These are phyloP conservation scores for Puccinia sorghi DNA, from an alignment of 1,284 basidiomycete species.

Conservation along the genomic window DNA sequence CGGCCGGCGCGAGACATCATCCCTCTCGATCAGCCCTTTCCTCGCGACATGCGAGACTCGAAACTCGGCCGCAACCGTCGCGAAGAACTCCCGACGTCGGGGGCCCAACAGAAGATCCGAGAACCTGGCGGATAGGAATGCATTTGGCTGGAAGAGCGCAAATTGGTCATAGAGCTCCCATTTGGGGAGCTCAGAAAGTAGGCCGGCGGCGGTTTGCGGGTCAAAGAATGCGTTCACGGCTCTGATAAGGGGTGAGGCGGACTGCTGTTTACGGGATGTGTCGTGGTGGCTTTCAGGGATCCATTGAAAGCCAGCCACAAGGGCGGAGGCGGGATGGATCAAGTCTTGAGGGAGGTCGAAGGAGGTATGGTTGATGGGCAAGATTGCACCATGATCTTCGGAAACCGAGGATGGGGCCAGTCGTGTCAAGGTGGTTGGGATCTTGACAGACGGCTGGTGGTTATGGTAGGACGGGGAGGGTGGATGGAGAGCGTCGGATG, in stretches of 20 bases:
- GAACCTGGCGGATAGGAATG: neutral
- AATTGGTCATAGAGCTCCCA: constrained; percentile 44
- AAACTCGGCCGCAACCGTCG: constrained; percentile 14
- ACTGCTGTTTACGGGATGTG: constrained; percentile 8
- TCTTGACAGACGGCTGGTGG: neutral
- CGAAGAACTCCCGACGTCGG: neutral
- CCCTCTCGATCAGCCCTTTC: constrained; percentile 29
- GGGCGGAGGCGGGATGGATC: neutral
- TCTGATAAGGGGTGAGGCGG: constrained; percentile 18
- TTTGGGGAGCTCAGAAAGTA: neutral
- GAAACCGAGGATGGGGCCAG: neutral
- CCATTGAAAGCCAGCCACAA: constrained; percentile 31
- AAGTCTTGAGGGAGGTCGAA: neutral
- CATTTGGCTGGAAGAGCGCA: constrained; percentile 26
- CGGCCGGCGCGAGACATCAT: constrained; percentile 17
- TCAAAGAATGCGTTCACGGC: neutral
- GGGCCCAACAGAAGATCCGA: neutral
- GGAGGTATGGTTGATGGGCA: neutral
- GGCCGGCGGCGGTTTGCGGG: neutral
- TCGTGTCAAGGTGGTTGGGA: constrained; percentile 10
- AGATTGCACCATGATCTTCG: too few species aligned
- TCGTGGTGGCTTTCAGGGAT: neutral
- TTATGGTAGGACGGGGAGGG: too few species aligned
- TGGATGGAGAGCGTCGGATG: neutral
- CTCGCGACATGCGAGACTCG: constrained; percentile 25